A percentile compares a stretch with the other conserved stretches of the same genome.
Evolutionary conservation across 2,329 filamentous ascomycete genomes (phyloP).

Genomic region (Drechslera avenae): DNA sequence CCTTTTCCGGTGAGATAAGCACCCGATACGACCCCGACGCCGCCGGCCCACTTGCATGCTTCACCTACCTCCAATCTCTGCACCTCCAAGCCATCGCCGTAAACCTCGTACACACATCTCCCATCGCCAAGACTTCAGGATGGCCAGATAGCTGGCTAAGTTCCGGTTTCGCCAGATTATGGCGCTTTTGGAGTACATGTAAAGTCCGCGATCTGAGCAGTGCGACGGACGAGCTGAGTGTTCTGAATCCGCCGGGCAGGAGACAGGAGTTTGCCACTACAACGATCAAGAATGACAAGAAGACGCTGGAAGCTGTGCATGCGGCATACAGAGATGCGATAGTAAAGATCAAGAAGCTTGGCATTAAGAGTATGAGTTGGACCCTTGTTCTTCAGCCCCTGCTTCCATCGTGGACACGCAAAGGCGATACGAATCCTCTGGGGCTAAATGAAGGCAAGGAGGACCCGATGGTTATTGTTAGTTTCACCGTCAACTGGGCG

Average conservation of each 20-base stretch:
- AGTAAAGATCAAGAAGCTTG: constrained; percentile 22
- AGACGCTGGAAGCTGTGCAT: constrained; percentile 37
- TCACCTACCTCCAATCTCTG: constrained; percentile 64
- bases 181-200: constrained; percentile 46
- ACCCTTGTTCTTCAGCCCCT: constrained; percentile 36
- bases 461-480: constrained; percentile 41
- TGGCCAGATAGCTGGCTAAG: constrained; percentile 44
- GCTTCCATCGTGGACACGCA: constrained; percentile 20
- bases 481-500: constrained; percentile 45
- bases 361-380: constrained; percentile 40
- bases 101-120: constrained; percentile 51
- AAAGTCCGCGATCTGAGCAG: constrained; percentile 38
- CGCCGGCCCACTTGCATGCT: constrained; percentile 59
- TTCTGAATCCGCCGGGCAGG: constrained; percentile 14
- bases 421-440: constrained; percentile 19
- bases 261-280: constrained; percentile 44
- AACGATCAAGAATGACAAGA: constrained; percentile 45
- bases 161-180: constrained; percentile 38
- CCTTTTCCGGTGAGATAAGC: constrained; percentile 4
- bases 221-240: constrained; percentile 44
- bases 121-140: constrained; percentile 20
- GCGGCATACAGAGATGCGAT: constrained; percentile 36
- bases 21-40: constrained; percentile 46
- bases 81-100: constrained; percentile 55
- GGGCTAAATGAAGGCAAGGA: constrained; percentile 16